Evolutionary conservation across 2,329 filamentous ascomycete genomes (phyloP), one percentile per base, ranked within the genome.

Genomic region (Byssoonygena ceratinophila): DNA sequence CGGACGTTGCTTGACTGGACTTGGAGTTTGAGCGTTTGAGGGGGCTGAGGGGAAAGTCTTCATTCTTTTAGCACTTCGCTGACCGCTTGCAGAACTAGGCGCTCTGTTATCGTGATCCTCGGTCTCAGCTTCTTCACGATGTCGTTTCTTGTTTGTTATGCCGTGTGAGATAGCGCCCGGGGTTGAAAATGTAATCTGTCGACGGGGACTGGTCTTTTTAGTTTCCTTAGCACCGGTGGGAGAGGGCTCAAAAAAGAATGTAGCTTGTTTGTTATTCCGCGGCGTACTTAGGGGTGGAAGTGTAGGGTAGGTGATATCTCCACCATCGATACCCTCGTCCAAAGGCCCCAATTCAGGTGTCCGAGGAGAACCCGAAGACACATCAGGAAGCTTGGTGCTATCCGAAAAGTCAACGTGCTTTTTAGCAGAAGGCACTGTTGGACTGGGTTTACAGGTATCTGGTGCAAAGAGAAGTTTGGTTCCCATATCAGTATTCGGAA

Each of bases 341-440:
- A 18, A 11, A n/a, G 29, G 1, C 23, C 49, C 32, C 22, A 23
- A 47, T 3, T 40, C 31, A 23, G 51, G 64, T 20, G 67, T 60
- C 54, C 71, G 73, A 2, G 69, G 70, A 9, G 69, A 71, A 4
- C 70, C 70, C 27, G 70, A 72, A 3, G 63, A 59, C 14, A 66
- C 64, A 52, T 70, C 61, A 27, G 63, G 64, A 49, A 68, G 66
- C 57, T 86, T 78, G 32, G 83, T 82, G 55, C 81, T 82, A 0
- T 83, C 83, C 0, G 85, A 88, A 62, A 94, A 95, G 47, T 85
- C 82, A 32, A 94, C 87, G 52, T 80, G 83, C 71, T 94, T 94
- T 66, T 82, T 85, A 22, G 82, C 77, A 29, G 82, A 82, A 6
- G 84, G 85, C 1, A 84, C 87, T 4, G 80, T 82, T 4, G 78